Evolutionary conservation across 1,284 basidiomycete genomes (phyloP), one percentile per base, ranked within the genome.

Genomic region (Cystobasidium slooffiae): DNA sequence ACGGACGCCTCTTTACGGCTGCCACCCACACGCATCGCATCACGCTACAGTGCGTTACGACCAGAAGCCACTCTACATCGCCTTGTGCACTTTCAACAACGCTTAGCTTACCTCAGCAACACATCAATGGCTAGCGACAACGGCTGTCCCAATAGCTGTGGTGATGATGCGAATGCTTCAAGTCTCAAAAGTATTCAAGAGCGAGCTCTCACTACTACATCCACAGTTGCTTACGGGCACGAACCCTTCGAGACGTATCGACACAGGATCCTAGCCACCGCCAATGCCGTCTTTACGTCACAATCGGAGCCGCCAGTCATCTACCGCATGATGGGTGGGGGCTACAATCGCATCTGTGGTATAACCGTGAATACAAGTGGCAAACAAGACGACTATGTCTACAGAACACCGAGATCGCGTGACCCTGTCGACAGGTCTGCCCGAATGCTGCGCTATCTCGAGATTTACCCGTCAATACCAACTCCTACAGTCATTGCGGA

Each of bases 221-320:
- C 31, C 31, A 31, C 31, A 31, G 2, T 31, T 31, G 31, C 31
- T 31, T 31, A 31, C 31, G 5, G 31, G 51, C 51, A 53, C n/a
- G 51, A 53, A 53, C 51, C 51, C 24, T 53, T 53, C 51, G n/a
- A 20, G n/a, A 18, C 51, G 51, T 53, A 53, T 53, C 51, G 51
- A 53, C n/a, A 20, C n/a, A 20, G 51, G n/a, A 22, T 53, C n/a
- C 9, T 14, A 9, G 51, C 51, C n/a, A 22, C n/a, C 1, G 12
- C 24, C 1, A 14, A 53, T 18, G 9, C 12, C 10, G 24, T 53
- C n/a, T 53, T 53, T 20, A 31, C 31, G 31, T 22, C 51, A 20
- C n/a, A 53, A 9, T 20, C n/a, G n/a, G n/a, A 14, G 14, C n/a
- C n/a, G 51, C 1, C 16, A 2, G 12, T 9, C 10, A 20, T 53